Conservation (phyloP, 1,284 basidiomycete species). For the Malassezia furfur region DNA sequence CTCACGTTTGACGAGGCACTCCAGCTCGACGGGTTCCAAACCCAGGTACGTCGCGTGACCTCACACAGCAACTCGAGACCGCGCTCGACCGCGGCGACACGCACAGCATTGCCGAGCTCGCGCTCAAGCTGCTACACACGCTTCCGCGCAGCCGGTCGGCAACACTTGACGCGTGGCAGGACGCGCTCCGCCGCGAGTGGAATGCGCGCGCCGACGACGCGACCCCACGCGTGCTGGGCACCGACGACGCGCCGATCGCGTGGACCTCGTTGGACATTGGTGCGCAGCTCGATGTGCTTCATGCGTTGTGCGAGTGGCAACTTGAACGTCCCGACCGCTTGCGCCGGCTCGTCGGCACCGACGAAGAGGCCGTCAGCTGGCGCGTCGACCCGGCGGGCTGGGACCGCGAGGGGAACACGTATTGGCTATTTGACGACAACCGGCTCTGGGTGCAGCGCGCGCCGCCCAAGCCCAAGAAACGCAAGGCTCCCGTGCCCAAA, state of each 20-base stretch:
- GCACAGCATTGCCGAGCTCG: background rate
- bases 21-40: constrained; percentile 39
- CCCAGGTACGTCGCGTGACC: constrained; percentile 22
- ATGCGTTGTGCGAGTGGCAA: constrained; percentile 53
- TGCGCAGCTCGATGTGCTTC: constrained; percentile 36
- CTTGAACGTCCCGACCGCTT: constrained; percentile 53
- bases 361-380: constrained; percentile 52
- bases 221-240: constrained; percentile 20
- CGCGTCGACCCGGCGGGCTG: constrained; percentile 72
- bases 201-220: constrained; percentile 21
- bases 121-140: background rate
- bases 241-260: constrained; percentile 26
- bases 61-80: constrained; percentile 46
- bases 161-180: constrained; percentile 24
- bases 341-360: constrained; percentile 51
- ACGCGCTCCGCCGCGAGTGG: constrained; percentile 26
- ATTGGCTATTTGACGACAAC: constrained; percentile 78
- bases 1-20: constrained; percentile 47
- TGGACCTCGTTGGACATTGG: constrained; percentile 51
- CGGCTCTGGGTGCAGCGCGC: constrained; percentile 71
- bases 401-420: constrained; percentile 69
- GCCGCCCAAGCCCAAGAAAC: constrained; percentile 45
- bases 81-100: constrained; percentile 21
- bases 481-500: constrained; percentile 21
- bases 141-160: background rate